Conservation (phyloP, 495 filamentous ascomycete genomes). For the Aspergillus wentii region DNA sequence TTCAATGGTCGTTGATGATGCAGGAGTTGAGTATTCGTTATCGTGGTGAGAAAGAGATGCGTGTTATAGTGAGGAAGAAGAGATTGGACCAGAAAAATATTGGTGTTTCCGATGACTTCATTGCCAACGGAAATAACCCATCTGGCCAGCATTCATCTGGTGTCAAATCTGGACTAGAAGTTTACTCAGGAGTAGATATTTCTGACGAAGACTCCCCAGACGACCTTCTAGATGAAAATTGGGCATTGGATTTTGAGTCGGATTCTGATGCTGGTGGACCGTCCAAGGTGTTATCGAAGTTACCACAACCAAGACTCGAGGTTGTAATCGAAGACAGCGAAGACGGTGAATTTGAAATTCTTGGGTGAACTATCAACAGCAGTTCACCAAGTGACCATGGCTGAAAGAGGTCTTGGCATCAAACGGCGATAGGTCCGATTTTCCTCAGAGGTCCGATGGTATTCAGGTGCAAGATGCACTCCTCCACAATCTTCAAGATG, state of each 20-base stretch:
- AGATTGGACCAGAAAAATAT: too few species aligned
- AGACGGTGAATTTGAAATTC: conserved; percentile 44
- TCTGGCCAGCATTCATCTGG: too few species aligned
- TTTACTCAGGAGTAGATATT: too few species aligned
- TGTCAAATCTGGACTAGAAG: too few species aligned
- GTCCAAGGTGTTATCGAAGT: conserved; percentile 9
- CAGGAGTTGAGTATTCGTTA: conserved; percentile 72
- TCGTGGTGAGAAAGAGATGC: conserved; percentile 61
- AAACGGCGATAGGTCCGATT: conserved; percentile 35
- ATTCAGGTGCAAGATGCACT: conserved; percentile 34
- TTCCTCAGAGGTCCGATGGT: conserved; percentile 32
- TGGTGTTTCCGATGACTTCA: too few species aligned
- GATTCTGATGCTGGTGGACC: conserved; percentile 20
- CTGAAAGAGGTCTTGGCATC: too few species aligned
- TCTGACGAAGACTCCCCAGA: conserved; percentile 16
- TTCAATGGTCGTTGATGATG: conserved; percentile 73
- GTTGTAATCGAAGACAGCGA: conserved; percentile 62
- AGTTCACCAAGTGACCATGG: too few species aligned
- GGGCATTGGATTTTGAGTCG: conserved; percentile 32
- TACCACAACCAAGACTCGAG: conserved; percentile 20
- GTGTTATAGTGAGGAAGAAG: conserved; percentile 54
- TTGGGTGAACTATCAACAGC: too few species aligned
- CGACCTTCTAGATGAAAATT: conserved; percentile 31
- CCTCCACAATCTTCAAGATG: conserved; percentile 52
- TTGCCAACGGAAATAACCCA: conserved; percentile 1